Conservation (phyloP, 768 basidiomycete species). For the Boletus rubroflammeus region DNA sequence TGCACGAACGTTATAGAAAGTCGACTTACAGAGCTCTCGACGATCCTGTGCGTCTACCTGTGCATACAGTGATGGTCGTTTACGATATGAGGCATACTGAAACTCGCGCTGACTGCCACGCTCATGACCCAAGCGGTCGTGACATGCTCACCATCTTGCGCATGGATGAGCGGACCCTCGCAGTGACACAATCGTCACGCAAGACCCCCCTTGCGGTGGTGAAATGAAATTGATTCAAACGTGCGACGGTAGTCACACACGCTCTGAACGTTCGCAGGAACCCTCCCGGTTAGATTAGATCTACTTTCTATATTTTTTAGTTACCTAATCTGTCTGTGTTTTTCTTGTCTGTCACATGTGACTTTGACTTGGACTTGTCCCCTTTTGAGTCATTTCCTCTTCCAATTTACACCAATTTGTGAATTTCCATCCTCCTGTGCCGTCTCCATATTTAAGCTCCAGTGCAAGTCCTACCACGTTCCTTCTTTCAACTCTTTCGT, state of each 20-base stretch:
- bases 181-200: background rate
- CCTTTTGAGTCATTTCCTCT: slow-evolving; percentile 33
- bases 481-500: slow-evolving; percentile 20
- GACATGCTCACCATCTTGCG: background rate
- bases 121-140: background rate
- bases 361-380: slow-evolving; percentile 26
- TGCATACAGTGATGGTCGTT: background rate
- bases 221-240: background rate
- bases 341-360: slow-evolving; percentile 21
- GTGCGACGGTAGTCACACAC: background rate
- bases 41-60: no score
- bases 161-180: no score
- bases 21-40: no score
- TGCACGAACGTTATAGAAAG: background rate
- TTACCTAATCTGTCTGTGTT: background rate
- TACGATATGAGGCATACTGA: no score
- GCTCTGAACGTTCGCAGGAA: background rate
- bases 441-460: slow-evolving; percentile 34
- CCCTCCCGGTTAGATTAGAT: slow-evolving; percentile 12
- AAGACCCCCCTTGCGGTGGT: background rate
- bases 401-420: slow-evolving; percentile 28
- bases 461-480: slow-evolving; percentile 8
- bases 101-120: no score
- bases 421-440: slow-evolving; percentile 39
- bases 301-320: background rate